These are phyloP conservation scores for Sarocladium kiliense DNA, from an alignment of 2,329 filamentous ascomycete species.

Conservation along the genomic window DNA sequence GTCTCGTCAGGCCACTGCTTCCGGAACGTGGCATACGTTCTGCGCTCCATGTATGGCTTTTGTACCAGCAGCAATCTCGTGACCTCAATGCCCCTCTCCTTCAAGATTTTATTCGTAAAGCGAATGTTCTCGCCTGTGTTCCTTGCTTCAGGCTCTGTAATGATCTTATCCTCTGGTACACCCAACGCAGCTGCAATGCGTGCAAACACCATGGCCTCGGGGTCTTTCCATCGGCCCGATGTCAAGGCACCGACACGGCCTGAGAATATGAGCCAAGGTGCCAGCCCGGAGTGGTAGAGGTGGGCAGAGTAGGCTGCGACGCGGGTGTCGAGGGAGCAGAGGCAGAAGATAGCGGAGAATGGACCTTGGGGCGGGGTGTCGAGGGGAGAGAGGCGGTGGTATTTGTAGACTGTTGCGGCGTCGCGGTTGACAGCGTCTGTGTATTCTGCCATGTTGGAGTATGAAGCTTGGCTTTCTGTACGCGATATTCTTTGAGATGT, in stretches of 20 bases:
- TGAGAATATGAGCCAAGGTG: conserved; percentile 37
- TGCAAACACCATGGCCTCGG: conserved; percentile 39
- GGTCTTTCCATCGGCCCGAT: conserved; percentile 28
- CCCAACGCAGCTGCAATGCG: conserved; percentile 32
- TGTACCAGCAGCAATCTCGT: conserved; percentile 36
- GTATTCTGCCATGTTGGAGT: conserved; percentile 1
- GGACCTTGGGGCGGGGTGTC: conserved; percentile 19
- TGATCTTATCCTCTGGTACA: conserved; percentile 30
- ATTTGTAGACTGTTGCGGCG: conserved; percentile 35
- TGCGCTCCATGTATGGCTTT: conserved; percentile 44
- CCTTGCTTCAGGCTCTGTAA: conserved; percentile 33
- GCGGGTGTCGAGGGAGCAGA: conserved; percentile 41
- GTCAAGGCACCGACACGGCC: conserved; percentile 37
- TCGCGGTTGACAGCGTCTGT: conserved; percentile 18
- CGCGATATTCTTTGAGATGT: neutral
- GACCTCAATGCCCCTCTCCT: conserved; percentile 18
- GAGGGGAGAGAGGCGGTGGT: conserved; percentile 29
- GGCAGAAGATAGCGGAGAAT: conserved; percentile 39
- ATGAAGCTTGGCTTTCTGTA: too few relatives aligned
- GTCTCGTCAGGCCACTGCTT: conserved; percentile 37
- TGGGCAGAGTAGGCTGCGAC: conserved; percentile 36
- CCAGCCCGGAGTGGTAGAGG: conserved; percentile 34
- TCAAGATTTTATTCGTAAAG: conserved; percentile 33
- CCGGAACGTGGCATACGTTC: conserved; percentile 40
- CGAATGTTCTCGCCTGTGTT: conserved; percentile 45